Base-by-base conservation (phyloP, 106 monocot genomes). In the Platanthera zijinensis region DNA sequence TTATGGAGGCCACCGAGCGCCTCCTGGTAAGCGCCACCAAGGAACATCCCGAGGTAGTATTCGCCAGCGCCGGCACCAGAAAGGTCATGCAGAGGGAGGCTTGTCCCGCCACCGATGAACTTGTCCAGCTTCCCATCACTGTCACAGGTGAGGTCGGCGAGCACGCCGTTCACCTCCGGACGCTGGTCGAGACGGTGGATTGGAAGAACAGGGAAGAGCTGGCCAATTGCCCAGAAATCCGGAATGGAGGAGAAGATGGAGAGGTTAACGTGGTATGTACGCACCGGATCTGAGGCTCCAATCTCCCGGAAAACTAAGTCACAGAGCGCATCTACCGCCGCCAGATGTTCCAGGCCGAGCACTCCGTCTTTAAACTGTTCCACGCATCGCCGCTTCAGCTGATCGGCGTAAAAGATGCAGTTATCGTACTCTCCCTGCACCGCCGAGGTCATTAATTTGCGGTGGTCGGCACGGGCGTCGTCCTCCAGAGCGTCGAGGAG, bases 21-120 rank as follows among this genome's bases (percentile, higher is more conserved):
- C 86, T 99, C 97, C 88, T 99, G 97, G 84, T 99, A 99, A 21
- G 97, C 94, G 15, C 97, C 97, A 22, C 97, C 97, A 10, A 99
- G 81, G 74, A 99, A 99, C 97, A 99, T 99, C 30, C 97, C 97
- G 71, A 99, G 77, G 63, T 94, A 99, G 78, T 99, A 99, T 0
- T 86, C 86, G 0, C 83, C 78, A 3, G 48, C 52, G 22, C 75
- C 82, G 3, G 13, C 57, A 21, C 48, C 81, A 10, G 56, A 50
- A 10, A 89, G 11, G 51, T 94, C 91, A 52, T 97, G 97, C 73
- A 97, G 83, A 2, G 93, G 94, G 1, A 97, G 83, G 75, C 86
- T 91, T 13, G 59, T 10, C 25, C 74, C 52, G 45, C 88, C 93
- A 0, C 89, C 91, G 52, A 97, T 92, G 86, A 97, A 97, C 6